Evolutionary conservation across 805 yeast species (phyloP).

Genomic region (Myxozyma lipomycoides): DNA sequence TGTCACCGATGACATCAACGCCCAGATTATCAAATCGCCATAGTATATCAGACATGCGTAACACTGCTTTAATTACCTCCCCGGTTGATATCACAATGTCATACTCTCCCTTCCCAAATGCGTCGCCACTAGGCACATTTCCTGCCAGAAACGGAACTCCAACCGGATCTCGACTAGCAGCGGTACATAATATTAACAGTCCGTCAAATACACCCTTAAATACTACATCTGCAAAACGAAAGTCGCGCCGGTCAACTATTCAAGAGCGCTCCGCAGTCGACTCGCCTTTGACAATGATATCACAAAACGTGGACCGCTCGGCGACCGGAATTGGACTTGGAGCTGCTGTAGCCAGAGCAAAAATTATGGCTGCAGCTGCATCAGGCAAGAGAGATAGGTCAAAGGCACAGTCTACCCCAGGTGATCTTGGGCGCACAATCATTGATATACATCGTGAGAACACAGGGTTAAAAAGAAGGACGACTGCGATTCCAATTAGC

Average conservation of each 20-base stretch:
- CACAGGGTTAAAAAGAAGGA: background rate
- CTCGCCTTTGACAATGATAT: conserved; percentile 15
- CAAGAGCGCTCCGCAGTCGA: conserved; percentile 11
- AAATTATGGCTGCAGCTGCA: conserved; percentile 30
- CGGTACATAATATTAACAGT: background rate
- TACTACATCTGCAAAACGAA: background rate
- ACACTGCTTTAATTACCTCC: conserved; percentile 16
- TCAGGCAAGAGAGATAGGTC: conserved; percentile 6
- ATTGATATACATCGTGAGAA: conserved; percentile 34
- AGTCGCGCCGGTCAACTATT: conserved; percentile 1
- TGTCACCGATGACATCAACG: conserved; percentile 13
- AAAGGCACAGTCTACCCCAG: conserved; percentile 4
- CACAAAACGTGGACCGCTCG: conserved; percentile 11
- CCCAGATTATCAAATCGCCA: conserved; percentile 22
- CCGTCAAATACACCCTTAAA: conserved; percentile 4
- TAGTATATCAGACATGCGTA: conserved; percentile 32
- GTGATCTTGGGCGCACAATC: conserved; percentile 33
- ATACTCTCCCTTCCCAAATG: conserved; percentile 25
- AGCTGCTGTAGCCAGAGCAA: conserved; percentile 34
- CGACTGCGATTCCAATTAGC: background rate
- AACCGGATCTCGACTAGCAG: conserved; percentile 15
- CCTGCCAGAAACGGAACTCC: conserved; percentile 8
- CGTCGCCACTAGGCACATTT: conserved; percentile 26
- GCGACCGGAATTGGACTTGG: conserved; percentile 31
- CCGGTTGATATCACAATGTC: conserved; percentile 36